phyloP scores from a whole-genome alignment of 2,329 filamentous ascomycete genomes.

The Aspergillus neotritici region DNA sequence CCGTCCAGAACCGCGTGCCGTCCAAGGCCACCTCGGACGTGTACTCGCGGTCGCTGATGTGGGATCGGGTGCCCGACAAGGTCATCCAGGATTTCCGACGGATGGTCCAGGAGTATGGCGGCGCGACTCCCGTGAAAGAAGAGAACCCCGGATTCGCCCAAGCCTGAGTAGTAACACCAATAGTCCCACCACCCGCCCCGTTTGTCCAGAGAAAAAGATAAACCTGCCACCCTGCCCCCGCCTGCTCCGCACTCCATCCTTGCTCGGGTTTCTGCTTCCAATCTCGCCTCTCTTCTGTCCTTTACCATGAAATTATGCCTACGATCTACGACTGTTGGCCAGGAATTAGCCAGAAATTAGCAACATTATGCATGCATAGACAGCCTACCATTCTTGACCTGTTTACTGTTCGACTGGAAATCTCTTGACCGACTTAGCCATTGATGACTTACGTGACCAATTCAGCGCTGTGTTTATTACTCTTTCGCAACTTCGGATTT shows the following conservation, averaged over 20 bases:
- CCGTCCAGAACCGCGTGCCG: conserved; percentile 55
- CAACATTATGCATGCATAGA: conserved; percentile 21
- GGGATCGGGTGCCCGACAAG: conserved; percentile 88
- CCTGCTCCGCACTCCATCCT: conserved; percentile 3
- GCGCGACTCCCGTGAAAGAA: conserved; percentile 29
- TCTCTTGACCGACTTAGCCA: conserved; percentile 14
- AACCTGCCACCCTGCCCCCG: conserved; percentile 5
- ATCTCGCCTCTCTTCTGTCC: conserved; percentile 10
- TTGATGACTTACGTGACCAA: conserved; percentile 14
- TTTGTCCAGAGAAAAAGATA: conserved; percentile 10
- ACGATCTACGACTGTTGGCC: conserved; percentile 17
- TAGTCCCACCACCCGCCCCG: conserved; percentile 3
- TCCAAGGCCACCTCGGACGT: conserved; percentile 67
- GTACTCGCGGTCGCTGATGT: conserved; percentile 85
- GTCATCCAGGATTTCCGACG: conserved; percentile 89
- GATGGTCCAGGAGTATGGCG: conserved; percentile 74
- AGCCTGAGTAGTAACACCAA: conserved; percentile 9
- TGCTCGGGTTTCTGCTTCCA: conserved; percentile 10
- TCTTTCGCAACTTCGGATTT: conserved; percentile 12
- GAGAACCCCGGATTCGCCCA: conserved; percentile 20
- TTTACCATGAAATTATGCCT: conserved; percentile 8
- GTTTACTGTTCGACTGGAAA: conserved; percentile 16
- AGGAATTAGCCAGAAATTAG: conserved; percentile 18
- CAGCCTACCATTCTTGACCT: conserved; percentile 14
- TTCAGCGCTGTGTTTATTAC: conserved; percentile 20